phyloP scores from a whole-genome alignment of 2,329 filamentous ascomycete species.

The Penicillium palitans region DNA sequence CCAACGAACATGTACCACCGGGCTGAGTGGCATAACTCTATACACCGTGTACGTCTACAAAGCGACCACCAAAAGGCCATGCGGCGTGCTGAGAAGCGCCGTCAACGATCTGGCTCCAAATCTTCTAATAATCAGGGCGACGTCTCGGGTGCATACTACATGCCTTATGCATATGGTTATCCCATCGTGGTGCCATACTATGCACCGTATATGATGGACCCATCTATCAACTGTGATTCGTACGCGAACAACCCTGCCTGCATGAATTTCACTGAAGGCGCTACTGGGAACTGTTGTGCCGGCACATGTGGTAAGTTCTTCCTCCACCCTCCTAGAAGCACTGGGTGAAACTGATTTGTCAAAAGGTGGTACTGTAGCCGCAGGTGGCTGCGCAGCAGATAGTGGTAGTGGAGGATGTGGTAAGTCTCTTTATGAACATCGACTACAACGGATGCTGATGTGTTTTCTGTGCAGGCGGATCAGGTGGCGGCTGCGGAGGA shows the following conservation, averaged over 20 bases:
- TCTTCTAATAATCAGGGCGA: constrained; percentile 15
- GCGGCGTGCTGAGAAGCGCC: constrained; percentile 36
- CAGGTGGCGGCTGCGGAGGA: constrained; percentile 16
- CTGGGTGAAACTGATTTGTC: background rate
- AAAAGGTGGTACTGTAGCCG: constrained; percentile 13
- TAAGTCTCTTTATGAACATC: background rate
- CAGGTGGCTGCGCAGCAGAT: constrained; percentile 29
- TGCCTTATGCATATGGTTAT: constrained; percentile 48
- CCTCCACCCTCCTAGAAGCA: background rate
- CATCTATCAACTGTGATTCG: constrained; percentile 41
- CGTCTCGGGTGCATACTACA: constrained; percentile 18
- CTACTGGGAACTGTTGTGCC: constrained; percentile 49
- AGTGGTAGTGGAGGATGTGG: constrained; percentile 25
- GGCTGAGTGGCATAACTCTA: constrained; percentile 21
- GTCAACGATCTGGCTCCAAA: constrained; percentile 34
- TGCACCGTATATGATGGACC: constrained; percentile 50
- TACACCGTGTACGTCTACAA: constrained; percentile 39
- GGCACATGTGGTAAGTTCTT: constrained; percentile 44
- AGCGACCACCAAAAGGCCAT: constrained; percentile 52
- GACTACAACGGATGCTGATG: background rate
- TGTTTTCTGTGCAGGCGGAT: background rate
- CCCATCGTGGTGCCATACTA: constrained; percentile 49
- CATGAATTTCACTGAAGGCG: constrained; percentile 43
- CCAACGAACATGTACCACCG: constrained; percentile 15
- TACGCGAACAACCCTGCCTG: constrained; percentile 50